Conservation (phyloP, 805 yeast species). For the Barnettozyma vustinii region DNA sequence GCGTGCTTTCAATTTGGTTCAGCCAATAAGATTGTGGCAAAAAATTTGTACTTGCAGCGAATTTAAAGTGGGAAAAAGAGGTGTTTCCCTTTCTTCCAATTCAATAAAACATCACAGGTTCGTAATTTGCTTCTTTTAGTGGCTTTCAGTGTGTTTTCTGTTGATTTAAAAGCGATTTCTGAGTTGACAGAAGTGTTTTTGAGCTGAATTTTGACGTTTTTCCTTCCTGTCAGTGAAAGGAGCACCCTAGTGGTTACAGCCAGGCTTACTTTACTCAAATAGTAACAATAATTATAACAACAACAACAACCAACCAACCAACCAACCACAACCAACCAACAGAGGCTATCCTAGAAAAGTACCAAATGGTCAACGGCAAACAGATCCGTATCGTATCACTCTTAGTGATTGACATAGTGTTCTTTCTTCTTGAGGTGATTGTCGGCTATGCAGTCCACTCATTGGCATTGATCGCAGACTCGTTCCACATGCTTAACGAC, state of each 20-base stretch:
- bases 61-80: not conserved
- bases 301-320: not conserved
- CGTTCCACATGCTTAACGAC: slow-evolving; percentile 97
- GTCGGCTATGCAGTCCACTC: slow-evolving; percentile 92
- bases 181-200: not conserved
- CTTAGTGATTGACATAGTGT: slow-evolving; percentile 68
- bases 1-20: no score
- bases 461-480: slow-evolving; percentile 89
- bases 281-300: not conserved
- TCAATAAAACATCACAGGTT: not conserved
- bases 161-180: not conserved
- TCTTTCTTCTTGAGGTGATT: slow-evolving; percentile 80
- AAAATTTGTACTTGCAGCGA: not conserved
- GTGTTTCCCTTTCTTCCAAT: not conserved
- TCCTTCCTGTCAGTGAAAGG: not conserved
- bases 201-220: not conserved
- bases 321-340: not conserved
- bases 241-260: not conserved
- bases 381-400: slow-evolving; percentile 70
- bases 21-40: not conserved
- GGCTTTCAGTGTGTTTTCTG: not conserved
- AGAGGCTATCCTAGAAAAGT: not conserved
- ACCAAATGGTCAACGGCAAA: slow-evolving; percentile 30
- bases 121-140: not conserved
- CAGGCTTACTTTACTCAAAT: no score